Evolutionary conservation across 2,329 filamentous ascomycete species (phyloP).

Genomic region (Fusarium verticillioides): DNA sequence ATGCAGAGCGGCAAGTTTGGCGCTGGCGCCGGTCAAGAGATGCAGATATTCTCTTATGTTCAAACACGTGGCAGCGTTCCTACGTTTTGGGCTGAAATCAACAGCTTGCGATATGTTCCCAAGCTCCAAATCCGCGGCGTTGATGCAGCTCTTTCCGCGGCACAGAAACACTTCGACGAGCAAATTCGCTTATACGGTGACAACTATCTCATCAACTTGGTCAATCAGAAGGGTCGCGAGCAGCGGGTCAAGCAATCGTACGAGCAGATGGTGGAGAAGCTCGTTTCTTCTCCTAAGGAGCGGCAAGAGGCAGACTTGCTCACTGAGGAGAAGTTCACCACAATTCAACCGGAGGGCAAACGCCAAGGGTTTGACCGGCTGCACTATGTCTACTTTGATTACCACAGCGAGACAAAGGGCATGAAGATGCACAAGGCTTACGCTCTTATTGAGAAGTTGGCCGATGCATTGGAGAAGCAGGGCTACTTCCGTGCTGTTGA

Average conservation of each 20-base stretch:
- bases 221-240: constrained; percentile 96
- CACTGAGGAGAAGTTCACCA: constrained; percentile 83
- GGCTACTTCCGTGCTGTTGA: constrained; percentile 95
- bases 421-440: constrained; percentile 92
- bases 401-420: constrained; percentile 97
- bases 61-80: constrained; percentile 97
- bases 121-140: constrained; percentile 88
- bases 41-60: constrained; percentile 92
- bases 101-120: constrained; percentile 90
- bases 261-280: constrained; percentile 84
- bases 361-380: constrained; percentile 79
- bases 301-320: constrained; percentile 70
- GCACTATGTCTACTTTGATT: constrained; percentile 98
- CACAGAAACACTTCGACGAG: constrained; percentile 89
- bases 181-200: constrained; percentile 95
- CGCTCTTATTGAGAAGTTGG: constrained; percentile 83
- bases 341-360: constrained; percentile 73
- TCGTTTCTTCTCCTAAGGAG: constrained; percentile 77
- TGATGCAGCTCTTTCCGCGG: constrained; percentile 81
- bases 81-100: constrained; percentile 96
- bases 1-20: constrained; percentile 79
- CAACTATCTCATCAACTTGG: constrained; percentile 96
- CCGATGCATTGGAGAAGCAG: constrained; percentile 79
- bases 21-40: constrained; percentile 72
- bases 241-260: constrained; percentile 91